phyloP scores from a whole-genome alignment of 2,329 filamentous ascomycete species.

The Aspergillus brasiliensis region DNA sequence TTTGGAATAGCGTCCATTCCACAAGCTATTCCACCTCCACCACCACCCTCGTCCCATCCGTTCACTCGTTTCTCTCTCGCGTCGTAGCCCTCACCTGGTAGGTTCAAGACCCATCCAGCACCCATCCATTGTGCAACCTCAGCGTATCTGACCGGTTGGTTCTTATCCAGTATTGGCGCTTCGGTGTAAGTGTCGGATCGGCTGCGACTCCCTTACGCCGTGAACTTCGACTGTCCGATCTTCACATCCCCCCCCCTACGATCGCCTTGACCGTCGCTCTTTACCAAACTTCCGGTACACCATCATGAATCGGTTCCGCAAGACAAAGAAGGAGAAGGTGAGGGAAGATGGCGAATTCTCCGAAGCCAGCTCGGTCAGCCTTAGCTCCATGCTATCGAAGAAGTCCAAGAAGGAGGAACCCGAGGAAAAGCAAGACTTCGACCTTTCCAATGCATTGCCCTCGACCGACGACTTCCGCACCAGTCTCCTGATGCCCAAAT shows the following conservation, averaged over 20 bases:
- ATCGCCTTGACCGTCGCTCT: not conserved
- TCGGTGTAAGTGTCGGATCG: not conserved
- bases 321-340: slow-evolving; percentile 40
- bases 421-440: slow-evolving; percentile 61
- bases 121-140: not conserved
- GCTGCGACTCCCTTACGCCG: not conserved
- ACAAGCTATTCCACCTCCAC: not conserved
- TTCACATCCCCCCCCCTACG: not conserved
- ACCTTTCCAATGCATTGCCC: slow-evolving; percentile 74
- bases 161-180: not conserved
- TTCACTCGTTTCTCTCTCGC: not conserved
- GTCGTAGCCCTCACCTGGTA: not conserved
- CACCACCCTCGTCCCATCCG: not conserved
- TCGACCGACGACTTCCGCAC: slow-evolving; percentile 89
- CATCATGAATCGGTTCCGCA: slow-evolving; percentile 47
- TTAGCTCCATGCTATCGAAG: slow-evolving; percentile 48
- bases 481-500: slow-evolving; percentile 90
- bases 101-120: not conserved
- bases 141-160: not conserved
- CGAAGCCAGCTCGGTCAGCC: slow-evolving; percentile 45
- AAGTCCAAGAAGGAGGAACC: slow-evolving; percentile 53
- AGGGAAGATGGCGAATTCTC: slow-evolving; percentile 23
- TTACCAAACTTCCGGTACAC: not conserved
- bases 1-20: not conserved
- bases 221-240: not conserved